Evolutionary conservation across 1,284 basidiomycete genomes (phyloP).

Genomic region (Tremellales sp.): DNA sequence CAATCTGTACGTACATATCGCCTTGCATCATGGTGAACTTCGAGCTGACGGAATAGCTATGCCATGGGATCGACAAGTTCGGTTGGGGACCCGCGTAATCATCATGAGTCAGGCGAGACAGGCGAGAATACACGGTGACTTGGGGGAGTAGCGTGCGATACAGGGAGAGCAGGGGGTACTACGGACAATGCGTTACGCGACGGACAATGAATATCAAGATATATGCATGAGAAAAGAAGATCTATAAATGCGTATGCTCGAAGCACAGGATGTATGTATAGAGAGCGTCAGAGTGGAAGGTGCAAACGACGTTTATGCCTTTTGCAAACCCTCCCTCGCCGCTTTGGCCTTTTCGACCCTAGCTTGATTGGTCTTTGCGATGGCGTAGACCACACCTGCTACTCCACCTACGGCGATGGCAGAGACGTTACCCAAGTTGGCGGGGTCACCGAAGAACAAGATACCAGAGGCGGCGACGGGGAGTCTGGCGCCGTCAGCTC

Average conservation of each 20-base stretch:
- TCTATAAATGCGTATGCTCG: not conserved
- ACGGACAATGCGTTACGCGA: too few relatives aligned
- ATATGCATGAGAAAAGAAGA: slow-evolving; percentile 3
- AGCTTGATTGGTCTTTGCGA: slow-evolving; percentile 62
- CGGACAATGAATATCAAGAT: too few relatives aligned
- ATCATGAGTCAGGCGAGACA: too few relatives aligned
- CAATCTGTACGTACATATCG: slow-evolving; percentile 4
- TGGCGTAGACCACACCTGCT: slow-evolving; percentile 82
- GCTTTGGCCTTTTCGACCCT: slow-evolving; percentile 33
- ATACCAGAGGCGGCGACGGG: slow-evolving; percentile 95
- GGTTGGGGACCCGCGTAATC: slow-evolving; percentile 10
- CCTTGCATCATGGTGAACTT: too few relatives aligned
- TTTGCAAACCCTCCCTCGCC: slow-evolving; percentile 11
- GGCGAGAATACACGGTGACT: too few relatives aligned
- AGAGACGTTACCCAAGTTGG: slow-evolving; percentile 80
- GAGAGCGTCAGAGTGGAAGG: not conserved
- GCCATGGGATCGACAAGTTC: slow-evolving; percentile 8
- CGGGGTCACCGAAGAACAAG: slow-evolving; percentile 88
- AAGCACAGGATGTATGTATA: too few relatives aligned
- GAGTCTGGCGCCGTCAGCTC: slow-evolving; percentile 48
- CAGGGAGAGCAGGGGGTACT: too few relatives aligned
- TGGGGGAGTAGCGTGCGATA: too few relatives aligned
- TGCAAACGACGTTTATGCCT: slow-evolving; percentile 11
- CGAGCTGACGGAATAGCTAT: slow-evolving; percentile 10
- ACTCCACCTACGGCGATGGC: slow-evolving; percentile 87